Evolutionary conservation across 257 asterid species (phyloP).

Genomic region (Penstemon eatonii): DNA sequence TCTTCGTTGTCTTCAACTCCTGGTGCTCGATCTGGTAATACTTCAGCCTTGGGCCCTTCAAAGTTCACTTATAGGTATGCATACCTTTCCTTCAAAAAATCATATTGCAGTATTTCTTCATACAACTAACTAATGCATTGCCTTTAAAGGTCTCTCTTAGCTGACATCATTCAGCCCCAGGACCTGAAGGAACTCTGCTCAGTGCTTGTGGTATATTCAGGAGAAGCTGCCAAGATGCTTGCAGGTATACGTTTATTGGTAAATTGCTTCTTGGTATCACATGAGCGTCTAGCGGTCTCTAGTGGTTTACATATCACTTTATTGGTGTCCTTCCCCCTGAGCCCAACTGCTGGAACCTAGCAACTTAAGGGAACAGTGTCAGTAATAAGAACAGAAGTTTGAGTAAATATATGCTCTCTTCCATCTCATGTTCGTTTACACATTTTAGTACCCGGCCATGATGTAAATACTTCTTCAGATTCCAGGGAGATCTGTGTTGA

Average conservation of each 20-base stretch:
- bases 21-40: slow-evolving; percentile 54
- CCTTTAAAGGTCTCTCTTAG: slow-evolving; percentile 80
- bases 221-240: slow-evolving; percentile 85
- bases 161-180: slow-evolving; percentile 90
- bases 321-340: background rate
- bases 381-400: background rate
- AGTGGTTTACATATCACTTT: background rate
- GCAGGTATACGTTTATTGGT: slow-evolving; percentile 55
- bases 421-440: slow-evolving; percentile 2
- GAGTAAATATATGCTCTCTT: background rate
- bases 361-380: background rate
- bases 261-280: background rate
- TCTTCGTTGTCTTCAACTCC: slow-evolving; percentile 54
- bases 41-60: slow-evolving; percentile 70
- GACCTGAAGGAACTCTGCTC: slow-evolving; percentile 97
- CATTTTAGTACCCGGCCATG: background rate
- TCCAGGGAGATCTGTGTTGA: background rate
- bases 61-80: slow-evolving; percentile 85
- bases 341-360: too few relatives aligned
- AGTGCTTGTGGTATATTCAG: slow-evolving; percentile 81
- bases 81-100: slow-evolving; percentile 19
- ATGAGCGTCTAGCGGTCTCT: background rate
- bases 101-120: slow-evolving; percentile 22
- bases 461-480: background rate
- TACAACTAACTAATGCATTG: slow-evolving; percentile 40